Evolutionary conservation across 768 basidiomycete species (phyloP).

Genomic region (Rubroboletus pulcherrimus): DNA sequence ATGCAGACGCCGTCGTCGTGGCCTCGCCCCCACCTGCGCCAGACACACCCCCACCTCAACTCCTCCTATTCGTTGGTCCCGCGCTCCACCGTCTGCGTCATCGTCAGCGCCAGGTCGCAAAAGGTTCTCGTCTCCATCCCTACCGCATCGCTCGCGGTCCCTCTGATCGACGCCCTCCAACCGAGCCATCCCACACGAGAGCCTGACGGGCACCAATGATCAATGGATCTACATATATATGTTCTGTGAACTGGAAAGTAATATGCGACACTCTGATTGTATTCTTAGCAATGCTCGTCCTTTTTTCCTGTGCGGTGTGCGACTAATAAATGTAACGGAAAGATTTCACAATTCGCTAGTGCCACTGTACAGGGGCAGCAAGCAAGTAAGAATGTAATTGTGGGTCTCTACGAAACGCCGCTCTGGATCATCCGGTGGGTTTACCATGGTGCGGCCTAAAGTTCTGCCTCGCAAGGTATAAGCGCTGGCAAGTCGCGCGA

Average conservation of each 20-base stretch:
- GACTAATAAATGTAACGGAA: background rate
- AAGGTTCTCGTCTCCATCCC: slow-evolving; percentile 52
- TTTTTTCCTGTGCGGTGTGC: background rate
- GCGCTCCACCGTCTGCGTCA: slow-evolving; percentile 46
- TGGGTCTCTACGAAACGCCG: no score
- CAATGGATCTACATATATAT: background rate
- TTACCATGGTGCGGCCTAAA: no score
- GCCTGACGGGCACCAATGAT: background rate
- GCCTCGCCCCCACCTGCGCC: slow-evolving; percentile 34
- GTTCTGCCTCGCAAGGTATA: background rate
- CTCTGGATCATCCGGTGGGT: no score
- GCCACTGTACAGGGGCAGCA: no score
- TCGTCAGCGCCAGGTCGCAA: slow-evolving; percentile 37
- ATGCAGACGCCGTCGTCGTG: slow-evolving; percentile 51
- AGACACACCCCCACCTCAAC: slow-evolving; percentile 14
- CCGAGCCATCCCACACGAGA: background rate
- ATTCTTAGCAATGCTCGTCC: slow-evolving; percentile 12
- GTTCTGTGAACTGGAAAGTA: background rate
- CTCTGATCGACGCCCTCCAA: slow-evolving; percentile 8
- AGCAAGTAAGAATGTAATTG: no score
- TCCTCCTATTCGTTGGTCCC: slow-evolving; percentile 49
- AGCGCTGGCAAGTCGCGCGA: background rate
- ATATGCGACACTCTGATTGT: slow-evolving; percentile 5
- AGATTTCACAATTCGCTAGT: no score
- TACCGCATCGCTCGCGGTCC: slow-evolving; percentile 43